Percentiles rank a stretch among this genome's conserved stretches.
These are phyloP conservation scores for Geotrichum carabidarum DNA, from an alignment of 1,139 yeast genomes.

Conservation along the genomic window DNA sequence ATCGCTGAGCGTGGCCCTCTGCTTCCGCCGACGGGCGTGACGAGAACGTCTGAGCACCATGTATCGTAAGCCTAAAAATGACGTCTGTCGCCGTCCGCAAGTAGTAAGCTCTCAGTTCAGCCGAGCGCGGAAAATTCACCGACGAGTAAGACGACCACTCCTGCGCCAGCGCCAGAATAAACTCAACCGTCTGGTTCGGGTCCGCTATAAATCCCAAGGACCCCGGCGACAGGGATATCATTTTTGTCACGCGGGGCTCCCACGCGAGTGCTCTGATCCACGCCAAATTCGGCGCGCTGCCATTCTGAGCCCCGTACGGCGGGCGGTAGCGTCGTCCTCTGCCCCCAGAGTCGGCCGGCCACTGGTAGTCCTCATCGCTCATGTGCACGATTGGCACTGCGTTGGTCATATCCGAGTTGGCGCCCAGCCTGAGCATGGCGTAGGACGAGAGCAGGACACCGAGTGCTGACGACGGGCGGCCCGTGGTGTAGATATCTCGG, in stretches of 20 bases:
- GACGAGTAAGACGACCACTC: conserved; percentile 10
- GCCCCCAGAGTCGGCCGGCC: background rate
- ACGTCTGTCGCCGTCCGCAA: conserved; percentile 12
- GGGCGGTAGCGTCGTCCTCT: conserved; percentile 1
- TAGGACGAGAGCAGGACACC: conserved; percentile 12
- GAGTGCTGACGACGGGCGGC: conserved; percentile 12
- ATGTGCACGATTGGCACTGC: conserved; percentile 7
- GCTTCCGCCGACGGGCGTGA: background rate
- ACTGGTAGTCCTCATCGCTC: background rate
- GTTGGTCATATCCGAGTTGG: conserved; percentile 12
- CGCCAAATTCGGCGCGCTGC: background rate
- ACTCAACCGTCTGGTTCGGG: conserved; percentile 5
- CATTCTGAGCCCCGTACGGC: background rate
- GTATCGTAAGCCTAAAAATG: conserved; percentile 15
- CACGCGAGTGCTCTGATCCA: conserved; percentile 18
- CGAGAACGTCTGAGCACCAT: conserved; percentile 11
- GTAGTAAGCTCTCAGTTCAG: conserved; percentile 1
- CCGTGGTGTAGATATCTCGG: conserved; percentile 11
- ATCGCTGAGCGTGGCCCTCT: no score
- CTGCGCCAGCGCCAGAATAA: conserved; percentile 10
- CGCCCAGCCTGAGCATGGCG: conserved; percentile 15
- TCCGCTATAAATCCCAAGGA: conserved; percentile 6
- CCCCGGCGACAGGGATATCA: conserved; percentile 13
- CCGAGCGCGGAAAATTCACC: background rate
- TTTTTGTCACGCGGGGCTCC: conserved; percentile 14